Conservation (phyloP, 2,329 filamentous ascomycete species). For the Arthrobotrys pseudoclavata region DNA sequence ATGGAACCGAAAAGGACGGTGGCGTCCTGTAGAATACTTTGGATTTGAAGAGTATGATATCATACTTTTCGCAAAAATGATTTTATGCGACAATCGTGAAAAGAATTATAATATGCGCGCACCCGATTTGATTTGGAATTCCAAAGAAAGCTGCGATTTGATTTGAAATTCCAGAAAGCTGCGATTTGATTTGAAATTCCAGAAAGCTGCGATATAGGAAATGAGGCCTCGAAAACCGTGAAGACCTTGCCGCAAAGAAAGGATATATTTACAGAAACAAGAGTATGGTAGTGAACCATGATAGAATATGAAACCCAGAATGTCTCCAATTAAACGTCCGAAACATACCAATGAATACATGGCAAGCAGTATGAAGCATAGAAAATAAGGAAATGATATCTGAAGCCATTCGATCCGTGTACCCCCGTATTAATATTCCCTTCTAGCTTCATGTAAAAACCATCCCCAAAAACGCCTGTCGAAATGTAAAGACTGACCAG, state of each 20-base stretch:
- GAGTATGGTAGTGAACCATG: not conserved
- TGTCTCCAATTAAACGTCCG: slow-evolving; percentile 7
- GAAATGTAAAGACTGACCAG: slow-evolving; percentile 21
- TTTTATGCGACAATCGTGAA: not conserved
- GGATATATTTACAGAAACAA: slow-evolving; percentile 19
- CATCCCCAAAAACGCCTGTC: slow-evolving; percentile 43
- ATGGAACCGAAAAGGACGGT: not conserved
- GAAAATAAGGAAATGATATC: slow-evolving; percentile 22
- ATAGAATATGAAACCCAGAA: not conserved
- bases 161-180: slow-evolving; percentile 8
- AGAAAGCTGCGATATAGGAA: slow-evolving; percentile 18
- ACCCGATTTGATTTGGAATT: slow-evolving; percentile 22
- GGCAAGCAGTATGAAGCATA: not conserved
- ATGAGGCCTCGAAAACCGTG: slow-evolving; percentile 3
- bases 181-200: slow-evolving; percentile 18
- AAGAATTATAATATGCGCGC: slow-evolving; percentile 10
- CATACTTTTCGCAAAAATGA: not conserved
- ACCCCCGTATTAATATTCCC: slow-evolving; percentile 9
- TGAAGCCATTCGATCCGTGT: slow-evolving; percentile 22
- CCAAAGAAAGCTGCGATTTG: slow-evolving; percentile 10
- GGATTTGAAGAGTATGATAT: slow-evolving; percentile 17
- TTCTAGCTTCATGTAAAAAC: slow-evolving; percentile 28
- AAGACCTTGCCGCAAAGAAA: slow-evolving; percentile 3
- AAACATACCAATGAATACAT: slow-evolving; percentile 10
- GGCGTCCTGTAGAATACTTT: slow-evolving; percentile 5